phyloP scores from a whole-genome alignment of 345 rosid species.

The Erysimum cheiranthoides region DNA sequence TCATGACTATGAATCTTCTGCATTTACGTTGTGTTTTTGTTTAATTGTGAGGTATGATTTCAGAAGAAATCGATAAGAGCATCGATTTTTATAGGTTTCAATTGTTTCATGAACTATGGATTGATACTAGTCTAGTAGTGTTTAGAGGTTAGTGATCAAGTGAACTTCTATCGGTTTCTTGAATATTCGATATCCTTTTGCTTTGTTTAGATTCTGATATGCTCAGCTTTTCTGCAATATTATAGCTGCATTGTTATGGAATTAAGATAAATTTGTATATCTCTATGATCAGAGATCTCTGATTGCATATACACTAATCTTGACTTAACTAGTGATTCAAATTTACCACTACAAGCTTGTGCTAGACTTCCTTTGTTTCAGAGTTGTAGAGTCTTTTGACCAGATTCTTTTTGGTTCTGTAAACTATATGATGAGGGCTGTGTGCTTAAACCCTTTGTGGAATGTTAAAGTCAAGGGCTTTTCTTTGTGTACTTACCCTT shows the following conservation, averaged over 20 bases:
- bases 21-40: background rate
- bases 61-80: background rate
- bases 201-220: background rate
- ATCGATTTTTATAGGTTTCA: background rate
- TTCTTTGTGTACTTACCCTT: background rate
- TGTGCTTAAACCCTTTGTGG: background rate
- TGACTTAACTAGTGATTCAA: background rate
- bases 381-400: background rate
- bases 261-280: background rate
- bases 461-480: background rate
- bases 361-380: background rate
- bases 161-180: background rate
- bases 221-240: background rate
- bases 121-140: background rate
- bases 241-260: background rate
- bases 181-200: background rate
- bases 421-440: background rate
- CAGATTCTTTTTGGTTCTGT: background rate
- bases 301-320: background rate
- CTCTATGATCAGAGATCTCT: background rate
- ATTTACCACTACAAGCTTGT: background rate
- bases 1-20: background rate
- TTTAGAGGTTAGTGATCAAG: background rate
- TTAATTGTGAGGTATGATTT: background rate
- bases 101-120: background rate